phyloP scores from a whole-genome alignment of 108 stramenopile species.

The Fragilariopsis cylindrus region DNA sequence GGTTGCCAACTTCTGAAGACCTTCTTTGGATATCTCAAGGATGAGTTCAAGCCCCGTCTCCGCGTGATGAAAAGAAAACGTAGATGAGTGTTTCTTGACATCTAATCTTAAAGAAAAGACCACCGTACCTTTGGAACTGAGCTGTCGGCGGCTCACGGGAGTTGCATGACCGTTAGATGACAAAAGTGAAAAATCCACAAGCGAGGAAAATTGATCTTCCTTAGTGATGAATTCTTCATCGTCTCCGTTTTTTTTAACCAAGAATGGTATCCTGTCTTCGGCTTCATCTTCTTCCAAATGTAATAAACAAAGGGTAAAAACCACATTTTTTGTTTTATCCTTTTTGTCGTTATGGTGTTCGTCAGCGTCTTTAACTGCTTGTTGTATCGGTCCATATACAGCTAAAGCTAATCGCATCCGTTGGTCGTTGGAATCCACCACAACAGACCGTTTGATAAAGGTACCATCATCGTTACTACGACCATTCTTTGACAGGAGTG shows the following conservation, averaged over 20 bases:
- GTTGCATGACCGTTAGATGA: background rate
- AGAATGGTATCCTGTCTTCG: constrained; percentile 53
- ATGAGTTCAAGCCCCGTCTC: constrained; percentile 7
- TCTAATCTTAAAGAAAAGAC: background rate
- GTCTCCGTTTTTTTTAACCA: constrained; percentile 46
- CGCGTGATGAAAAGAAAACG: background rate
- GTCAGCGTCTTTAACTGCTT: background rate
- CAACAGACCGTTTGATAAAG: constrained; percentile 43
- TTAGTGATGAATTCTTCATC: constrained; percentile 5
- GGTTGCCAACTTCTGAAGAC: background rate
- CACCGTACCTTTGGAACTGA: background rate
- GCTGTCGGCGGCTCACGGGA: background rate
- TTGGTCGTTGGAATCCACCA: constrained; percentile 55
- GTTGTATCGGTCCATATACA: constrained; percentile 22
- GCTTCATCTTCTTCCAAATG: constrained; percentile 73
- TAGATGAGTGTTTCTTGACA: background rate
- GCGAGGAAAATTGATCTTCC: background rate
- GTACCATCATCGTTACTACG: background rate
- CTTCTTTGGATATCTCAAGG: background rate
- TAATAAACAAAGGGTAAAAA: constrained; percentile 41
- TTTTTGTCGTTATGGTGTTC: constrained; percentile 17
- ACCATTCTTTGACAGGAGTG: background rate
- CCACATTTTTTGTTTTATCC: constrained; percentile 8
- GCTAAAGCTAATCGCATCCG: constrained; percentile 54
- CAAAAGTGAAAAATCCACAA: background rate